Evolutionary conservation across 768 basidiomycete genomes (phyloP).

Genomic region (Russula lepida): DNA sequence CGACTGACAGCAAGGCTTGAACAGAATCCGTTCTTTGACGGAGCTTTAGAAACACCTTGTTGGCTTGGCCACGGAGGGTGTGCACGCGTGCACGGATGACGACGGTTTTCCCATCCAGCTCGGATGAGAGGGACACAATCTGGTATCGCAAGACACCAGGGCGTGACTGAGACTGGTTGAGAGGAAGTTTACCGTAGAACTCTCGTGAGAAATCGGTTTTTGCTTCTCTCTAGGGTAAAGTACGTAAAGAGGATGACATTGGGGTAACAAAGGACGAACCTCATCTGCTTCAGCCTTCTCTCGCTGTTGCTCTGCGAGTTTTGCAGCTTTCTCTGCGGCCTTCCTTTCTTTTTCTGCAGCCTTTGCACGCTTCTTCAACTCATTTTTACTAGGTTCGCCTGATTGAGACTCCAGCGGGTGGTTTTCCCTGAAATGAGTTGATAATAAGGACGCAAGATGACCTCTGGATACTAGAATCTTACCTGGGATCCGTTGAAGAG

Average conservation of each 20-base stretch:
- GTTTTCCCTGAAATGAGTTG: neutral
- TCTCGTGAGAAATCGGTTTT: constrained; percentile 64
- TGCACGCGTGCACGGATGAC: constrained; percentile 86
- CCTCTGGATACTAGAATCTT: neutral
- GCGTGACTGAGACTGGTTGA: constrained; percentile 87
- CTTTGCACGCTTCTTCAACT: constrained; percentile 87
- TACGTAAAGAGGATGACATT: neutral
- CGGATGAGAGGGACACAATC: constrained; percentile 54
- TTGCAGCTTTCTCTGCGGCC: constrained; percentile 77
- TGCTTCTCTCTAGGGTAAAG: constrained; percentile 4
- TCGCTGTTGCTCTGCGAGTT: constrained; percentile 63
- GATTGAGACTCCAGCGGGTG: neutral
- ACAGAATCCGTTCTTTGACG: constrained; percentile 83
- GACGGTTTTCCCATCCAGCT: constrained; percentile 63
- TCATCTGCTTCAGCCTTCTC: constrained; percentile 59
- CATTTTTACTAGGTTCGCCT: constrained; percentile 71
- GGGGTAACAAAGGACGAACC: constrained; percentile 29
- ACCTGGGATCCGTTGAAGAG: constrained; percentile 14
- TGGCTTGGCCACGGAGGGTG: constrained; percentile 85
- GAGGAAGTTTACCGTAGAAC: constrained; percentile 80
- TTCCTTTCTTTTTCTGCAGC: constrained; percentile 86
- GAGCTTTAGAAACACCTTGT: constrained; percentile 87
- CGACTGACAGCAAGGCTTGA: constrained; percentile 71
- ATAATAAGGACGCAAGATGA: neutral
- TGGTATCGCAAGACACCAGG: constrained; percentile 50